Conservation (phyloP, 2,329 filamentous ascomycete genomes). For the Colletotrichum spinosum region DNA sequence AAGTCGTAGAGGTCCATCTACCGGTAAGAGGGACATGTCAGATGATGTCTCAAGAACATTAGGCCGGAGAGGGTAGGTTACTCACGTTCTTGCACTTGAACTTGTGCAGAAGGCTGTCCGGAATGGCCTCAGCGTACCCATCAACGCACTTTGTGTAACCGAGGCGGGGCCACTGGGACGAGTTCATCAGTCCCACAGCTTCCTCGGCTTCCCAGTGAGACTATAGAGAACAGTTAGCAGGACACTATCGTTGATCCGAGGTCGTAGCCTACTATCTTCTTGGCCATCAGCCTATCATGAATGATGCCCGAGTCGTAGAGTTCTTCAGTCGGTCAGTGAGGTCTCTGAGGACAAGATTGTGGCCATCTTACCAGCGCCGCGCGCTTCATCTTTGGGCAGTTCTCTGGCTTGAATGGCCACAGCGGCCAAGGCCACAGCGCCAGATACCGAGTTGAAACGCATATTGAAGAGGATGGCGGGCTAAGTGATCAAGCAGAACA, state of each 20-base stretch:
- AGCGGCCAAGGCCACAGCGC: conserved; percentile 35
- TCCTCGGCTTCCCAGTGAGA: conserved; percentile 38
- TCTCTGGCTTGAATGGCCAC: conserved; percentile 35
- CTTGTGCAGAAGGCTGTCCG: conserved; percentile 39
- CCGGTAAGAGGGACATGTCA: not conserved
- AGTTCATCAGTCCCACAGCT: conserved; percentile 40
- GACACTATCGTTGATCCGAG: not conserved
- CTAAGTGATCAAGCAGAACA: not conserved
- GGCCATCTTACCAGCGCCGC: conserved; percentile 35
- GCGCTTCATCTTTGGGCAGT: conserved; percentile 38
- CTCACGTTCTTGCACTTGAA: conserved; percentile 41
- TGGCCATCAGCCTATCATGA: conserved; percentile 40
- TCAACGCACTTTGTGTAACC: conserved; percentile 41
- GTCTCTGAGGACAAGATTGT: rapidly evolving
- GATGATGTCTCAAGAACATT: not conserved
- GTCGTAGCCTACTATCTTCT: conserved; percentile 31
- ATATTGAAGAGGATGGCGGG: conserved; percentile 23
- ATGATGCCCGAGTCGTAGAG: conserved; percentile 42
- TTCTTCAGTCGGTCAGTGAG: conserved; percentile 23
- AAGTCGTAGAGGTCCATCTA: conserved; percentile 65
- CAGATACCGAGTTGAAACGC: conserved; percentile 36
- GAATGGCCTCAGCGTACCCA: conserved; percentile 39
- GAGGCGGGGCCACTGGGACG: conserved; percentile 40
- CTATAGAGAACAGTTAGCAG: not conserved
- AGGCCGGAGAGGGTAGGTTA: not conserved